Conservation (phyloP, 2,329 filamentous ascomycete species). For the Pezicula rhizophila region DNA sequence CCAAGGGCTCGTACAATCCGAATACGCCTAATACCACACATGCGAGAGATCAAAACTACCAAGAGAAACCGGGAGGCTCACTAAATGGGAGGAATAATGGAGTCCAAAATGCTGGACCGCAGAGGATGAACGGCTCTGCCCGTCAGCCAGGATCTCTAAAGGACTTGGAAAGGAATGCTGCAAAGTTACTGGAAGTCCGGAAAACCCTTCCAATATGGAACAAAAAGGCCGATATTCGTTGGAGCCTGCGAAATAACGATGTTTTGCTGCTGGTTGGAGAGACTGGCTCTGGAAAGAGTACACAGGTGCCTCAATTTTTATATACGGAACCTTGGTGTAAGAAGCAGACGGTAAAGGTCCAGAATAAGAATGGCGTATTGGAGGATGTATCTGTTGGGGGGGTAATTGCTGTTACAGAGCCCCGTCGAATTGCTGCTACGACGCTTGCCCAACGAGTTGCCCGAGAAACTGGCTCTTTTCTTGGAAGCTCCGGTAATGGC, state of each 20-base stretch:
- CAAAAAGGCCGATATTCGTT: conserved; percentile 22
- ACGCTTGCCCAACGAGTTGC: conserved; percentile 84
- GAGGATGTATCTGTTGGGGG: conserved; percentile 57
- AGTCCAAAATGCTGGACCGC: background rate
- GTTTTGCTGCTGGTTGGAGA: conserved; percentile 85
- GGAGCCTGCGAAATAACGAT: conserved; percentile 36
- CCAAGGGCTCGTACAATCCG: background rate
- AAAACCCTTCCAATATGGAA: conserved; percentile 26
- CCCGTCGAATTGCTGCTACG: conserved; percentile 86
- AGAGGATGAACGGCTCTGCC: background rate
- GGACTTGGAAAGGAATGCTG: conserved; percentile 14
- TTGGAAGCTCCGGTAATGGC: conserved; percentile 50
- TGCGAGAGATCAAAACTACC: too few species aligned
- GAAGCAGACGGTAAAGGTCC: conserved; percentile 47
- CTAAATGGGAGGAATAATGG: background rate
- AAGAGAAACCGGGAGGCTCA: background rate
- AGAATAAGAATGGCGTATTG: conserved; percentile 23
- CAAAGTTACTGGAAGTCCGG: conserved; percentile 17
- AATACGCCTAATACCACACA: background rate
- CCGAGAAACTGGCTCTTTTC: conserved; percentile 66
- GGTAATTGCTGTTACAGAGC: conserved; percentile 89
- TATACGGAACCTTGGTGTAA: conserved; percentile 74
- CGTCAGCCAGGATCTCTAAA: conserved; percentile 3
- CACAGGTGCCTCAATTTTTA: conserved; percentile 90
- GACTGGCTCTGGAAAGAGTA: conserved; percentile 95